phyloP scores from a whole-genome alignment of 108 stramenopile genomes.

The Cyclotella atomus region DNA sequence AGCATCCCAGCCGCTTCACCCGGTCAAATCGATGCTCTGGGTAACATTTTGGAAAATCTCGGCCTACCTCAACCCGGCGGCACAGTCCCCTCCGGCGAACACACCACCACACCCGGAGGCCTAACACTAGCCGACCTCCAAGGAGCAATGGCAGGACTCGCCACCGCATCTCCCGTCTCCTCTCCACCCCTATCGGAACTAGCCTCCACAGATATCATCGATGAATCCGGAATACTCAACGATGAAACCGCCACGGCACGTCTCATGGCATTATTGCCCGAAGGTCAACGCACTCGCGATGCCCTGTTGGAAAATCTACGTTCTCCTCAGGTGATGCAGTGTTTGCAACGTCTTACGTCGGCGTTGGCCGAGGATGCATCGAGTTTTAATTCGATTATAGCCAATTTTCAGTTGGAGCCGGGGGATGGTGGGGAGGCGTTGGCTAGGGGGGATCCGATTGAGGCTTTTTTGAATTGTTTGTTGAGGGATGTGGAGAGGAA shows the following conservation, averaged over 20 bases:
- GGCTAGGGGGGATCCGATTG: constrained; percentile 67
- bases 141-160: constrained; percentile 80
- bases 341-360: constrained; percentile 65
- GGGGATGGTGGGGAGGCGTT: constrained; percentile 64
- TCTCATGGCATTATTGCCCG: constrained; percentile 71
- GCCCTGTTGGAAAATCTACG: constrained; percentile 70
- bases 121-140: constrained; percentile 79
- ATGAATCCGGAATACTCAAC: constrained; percentile 53
- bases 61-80: constrained; percentile 66
- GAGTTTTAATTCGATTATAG: constrained; percentile 73
- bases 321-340: constrained; percentile 77
- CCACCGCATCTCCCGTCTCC: constrained; percentile 43
- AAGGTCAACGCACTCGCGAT: constrained; percentile 64
- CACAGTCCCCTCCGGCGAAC: constrained; percentile 45
- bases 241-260: constrained; percentile 57
- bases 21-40: constrained; percentile 80
- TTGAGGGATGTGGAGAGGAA: constrained; percentile 37
- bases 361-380: constrained; percentile 71
- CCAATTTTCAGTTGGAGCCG: constrained; percentile 80
- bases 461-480: constrained; percentile 52
- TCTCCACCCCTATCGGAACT: constrained; percentile 66
- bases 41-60: constrained; percentile 84
- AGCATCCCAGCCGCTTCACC: constrained; percentile 51
- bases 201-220: constrained; percentile 57
- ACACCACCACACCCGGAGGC: constrained; percentile 29